Evolutionary conservation across 108 stramenopile genomes (phyloP), one percentile per base, ranked within the genome.

Genomic region (Halocafeteria seosinensis): DNA sequence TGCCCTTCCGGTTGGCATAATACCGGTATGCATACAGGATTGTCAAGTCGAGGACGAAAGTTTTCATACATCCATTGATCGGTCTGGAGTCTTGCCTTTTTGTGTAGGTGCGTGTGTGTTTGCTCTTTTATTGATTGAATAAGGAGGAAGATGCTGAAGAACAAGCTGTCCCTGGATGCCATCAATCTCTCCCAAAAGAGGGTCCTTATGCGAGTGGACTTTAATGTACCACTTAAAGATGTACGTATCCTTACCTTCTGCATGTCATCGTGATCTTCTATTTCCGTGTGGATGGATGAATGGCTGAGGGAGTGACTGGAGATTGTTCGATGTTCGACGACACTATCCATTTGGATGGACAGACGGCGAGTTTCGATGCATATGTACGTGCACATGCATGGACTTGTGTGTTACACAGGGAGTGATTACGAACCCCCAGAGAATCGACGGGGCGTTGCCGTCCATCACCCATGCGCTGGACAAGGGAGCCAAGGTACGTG

Each of bases 401-500:
- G 17, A 47, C 42, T 47, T n/a, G 42, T 47, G 42, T 47, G 17
- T n/a, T 17, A 17, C 17, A n/a, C 17, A 17, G 17, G 42, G 42
- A 17, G 42, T 21, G 42, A 96, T 99, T 82, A 91, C 89, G 61
- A 94, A 99, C 66, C 93, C 95, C 76, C 95, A 93, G 67, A 90
- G 97, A 71, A 96, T 99, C 84, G 89, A 93, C 37, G 87, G 89
- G 21, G 90, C 92, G 62, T 79, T 99, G 67, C 97, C 97, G 50
- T 93, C 94, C 81, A 90, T 99, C 66, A 85, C 95, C 72, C 91
- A 85, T 87, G 85, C 95, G 62, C 84, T 87, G 78, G 64, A 66
- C 61, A 94, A 93, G 88, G 97, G 92, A 71, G 97, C 97, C 72
- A 91, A 78, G 60, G 76, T 78, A 35, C 42, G 42, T 47, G 42